Evolutionary conservation across 2,329 filamentous ascomycete species (phyloP).

Genomic region (Dactylellina drechsleri): DNA sequence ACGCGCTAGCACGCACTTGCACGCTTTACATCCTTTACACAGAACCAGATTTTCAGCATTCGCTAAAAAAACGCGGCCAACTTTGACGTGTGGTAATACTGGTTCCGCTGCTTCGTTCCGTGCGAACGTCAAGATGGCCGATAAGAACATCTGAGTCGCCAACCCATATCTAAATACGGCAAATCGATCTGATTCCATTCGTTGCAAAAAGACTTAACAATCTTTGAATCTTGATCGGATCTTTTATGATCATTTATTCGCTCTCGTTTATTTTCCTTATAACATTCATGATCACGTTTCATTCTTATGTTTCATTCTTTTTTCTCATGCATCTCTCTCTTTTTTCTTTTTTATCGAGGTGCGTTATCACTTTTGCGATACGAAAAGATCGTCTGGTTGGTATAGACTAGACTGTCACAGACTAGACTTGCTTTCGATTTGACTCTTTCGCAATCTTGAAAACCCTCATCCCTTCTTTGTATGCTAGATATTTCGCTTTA

Average conservation of each 20-base stretch:
- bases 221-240: background rate
- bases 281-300: background rate
- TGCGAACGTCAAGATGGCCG: conserved; percentile 19
- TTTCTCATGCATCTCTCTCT: background rate
- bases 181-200: background rate
- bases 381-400: background rate
- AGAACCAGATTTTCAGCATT: too few species aligned
- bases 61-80: too few species aligned
- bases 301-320: too few species aligned
- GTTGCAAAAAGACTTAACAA: background rate
- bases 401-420: background rate
- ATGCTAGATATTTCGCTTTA: background rate
- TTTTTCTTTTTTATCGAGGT: background rate
- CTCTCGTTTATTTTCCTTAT: background rate
- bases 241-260: background rate
- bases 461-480: background rate
- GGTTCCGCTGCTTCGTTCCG: conserved; percentile 17
- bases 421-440: background rate
- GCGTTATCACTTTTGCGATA: background rate
- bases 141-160: conserved; percentile 11
- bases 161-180: background rate
- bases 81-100: too few species aligned
- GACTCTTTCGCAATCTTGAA: background rate
- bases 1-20: too few species aligned
- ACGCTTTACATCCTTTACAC: too few species aligned